These are phyloP conservation scores for Trichoderma polysporum DNA, from an alignment of 2,329 filamentous ascomycete species.

Conservation along the genomic window DNA sequence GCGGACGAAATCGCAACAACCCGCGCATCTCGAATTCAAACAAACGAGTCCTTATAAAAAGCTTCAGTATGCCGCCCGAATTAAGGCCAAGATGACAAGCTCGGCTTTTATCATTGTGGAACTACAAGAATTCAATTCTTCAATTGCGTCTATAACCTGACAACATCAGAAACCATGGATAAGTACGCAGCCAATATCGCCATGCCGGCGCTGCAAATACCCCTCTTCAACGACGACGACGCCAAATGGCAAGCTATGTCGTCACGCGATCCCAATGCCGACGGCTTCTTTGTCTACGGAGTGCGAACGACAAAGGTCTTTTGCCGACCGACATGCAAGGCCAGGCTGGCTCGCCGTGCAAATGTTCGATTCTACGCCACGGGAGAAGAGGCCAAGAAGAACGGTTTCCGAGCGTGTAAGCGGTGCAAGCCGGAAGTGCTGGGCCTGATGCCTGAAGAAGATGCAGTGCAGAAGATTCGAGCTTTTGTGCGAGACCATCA, in stretches of 20 bases:
- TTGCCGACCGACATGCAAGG: conserved; percentile 61
- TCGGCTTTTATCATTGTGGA: not conserved
- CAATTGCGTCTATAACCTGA: not conserved
- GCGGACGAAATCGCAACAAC: conserved; percentile 2
- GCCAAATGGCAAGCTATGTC: conserved; percentile 40
- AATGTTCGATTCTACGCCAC: conserved; percentile 58
- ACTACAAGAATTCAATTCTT: not conserved
- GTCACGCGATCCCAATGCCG: conserved; percentile 36
- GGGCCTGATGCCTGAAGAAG: conserved; percentile 44
- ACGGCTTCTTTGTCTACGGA: conserved; percentile 44
- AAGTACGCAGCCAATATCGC: not conserved
- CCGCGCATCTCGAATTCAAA: not conserved
- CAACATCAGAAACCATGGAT: not conserved
- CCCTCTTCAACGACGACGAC: conserved; percentile 33
- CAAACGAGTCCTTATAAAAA: not conserved
- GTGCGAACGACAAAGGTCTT: conserved; percentile 51
- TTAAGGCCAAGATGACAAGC: not conserved
- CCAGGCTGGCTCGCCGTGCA: conserved; percentile 58
- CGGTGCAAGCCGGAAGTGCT: conserved; percentile 49
- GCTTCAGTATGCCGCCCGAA: not conserved
- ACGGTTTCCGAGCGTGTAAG: conserved; percentile 58
- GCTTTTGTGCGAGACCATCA: conserved; percentile 32
- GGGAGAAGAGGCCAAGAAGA: conserved; percentile 43
- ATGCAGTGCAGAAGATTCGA: conserved; percentile 43
- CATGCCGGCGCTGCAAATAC: not conserved